A percentile compares a stretch with the other conserved stretches of the same genome.
These are phyloP conservation scores for Panicum hallii DNA, from an alignment of 202 grass and related monocot species.

Conservation along the genomic window DNA sequence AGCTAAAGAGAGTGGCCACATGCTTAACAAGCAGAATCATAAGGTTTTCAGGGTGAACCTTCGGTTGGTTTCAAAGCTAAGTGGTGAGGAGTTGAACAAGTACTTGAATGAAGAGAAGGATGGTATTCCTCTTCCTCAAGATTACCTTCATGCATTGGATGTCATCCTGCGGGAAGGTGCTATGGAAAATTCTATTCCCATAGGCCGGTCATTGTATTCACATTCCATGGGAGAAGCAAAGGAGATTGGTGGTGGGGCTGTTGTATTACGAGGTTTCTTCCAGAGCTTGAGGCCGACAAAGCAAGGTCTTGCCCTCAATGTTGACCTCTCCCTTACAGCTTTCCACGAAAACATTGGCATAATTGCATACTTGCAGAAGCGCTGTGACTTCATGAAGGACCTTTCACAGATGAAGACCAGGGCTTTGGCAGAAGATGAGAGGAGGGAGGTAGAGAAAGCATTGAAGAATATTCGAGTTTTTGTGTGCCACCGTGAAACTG, in stretches of 20 bases:
- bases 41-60: constrained; percentile 90
- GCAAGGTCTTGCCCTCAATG: constrained; percentile 97
- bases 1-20: constrained; percentile 42
- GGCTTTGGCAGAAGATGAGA: constrained; percentile 74
- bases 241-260: constrained; percentile 85
- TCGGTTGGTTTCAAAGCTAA: constrained; percentile 79
- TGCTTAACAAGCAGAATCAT: constrained; percentile 49
- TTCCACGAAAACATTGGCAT: constrained; percentile 90
- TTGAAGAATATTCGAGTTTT: constrained; percentile 87
- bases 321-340: constrained; percentile 83
- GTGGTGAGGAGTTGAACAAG: constrained; percentile 71
- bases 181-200: constrained; percentile 71
- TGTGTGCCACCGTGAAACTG: constrained; percentile 89
- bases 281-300: constrained; percentile 87
- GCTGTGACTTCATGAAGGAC: constrained; percentile 83
- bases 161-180: constrained; percentile 83
- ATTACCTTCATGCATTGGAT: constrained; percentile 91
- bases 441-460: constrained; percentile 78
- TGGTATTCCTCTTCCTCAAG: constrained; percentile 76
- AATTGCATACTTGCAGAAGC: constrained; percentile 91
- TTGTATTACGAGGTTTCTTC: constrained; percentile 90
- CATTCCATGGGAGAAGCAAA: constrained; percentile 70
- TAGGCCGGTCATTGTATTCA: constrained; percentile 87
- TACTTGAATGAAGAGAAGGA: constrained; percentile 70
- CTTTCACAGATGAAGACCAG: constrained; percentile 67